Base-by-base conservation (phyloP, 2,329 filamentous ascomycete species). In the Phyllosticta paracitricarpa region DNA sequence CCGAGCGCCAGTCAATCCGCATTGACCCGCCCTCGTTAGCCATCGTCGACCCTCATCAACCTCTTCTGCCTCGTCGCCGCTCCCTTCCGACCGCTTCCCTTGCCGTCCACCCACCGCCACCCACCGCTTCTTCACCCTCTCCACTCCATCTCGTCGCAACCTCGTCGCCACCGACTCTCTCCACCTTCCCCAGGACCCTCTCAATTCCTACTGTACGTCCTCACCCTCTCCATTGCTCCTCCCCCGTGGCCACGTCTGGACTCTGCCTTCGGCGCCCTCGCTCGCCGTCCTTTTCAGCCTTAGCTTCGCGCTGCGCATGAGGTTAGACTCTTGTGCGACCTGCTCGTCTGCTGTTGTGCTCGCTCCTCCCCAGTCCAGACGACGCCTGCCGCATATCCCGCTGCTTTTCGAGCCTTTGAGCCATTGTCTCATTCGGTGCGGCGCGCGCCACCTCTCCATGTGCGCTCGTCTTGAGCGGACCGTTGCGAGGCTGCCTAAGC, bases 391-490 rank as follows among this genome's bases (percentile, higher is more conserved):
- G 28, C 53, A 25, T 58, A 7, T 40, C 35, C 35, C 40, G 24
- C 59, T 33, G 51, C 59, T 58, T 59, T 56, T 54, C 57, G 48
- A 58, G 33, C 56, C 24, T 35, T 53, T 30, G 57, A 56, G 62
- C 57, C 64, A 60, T 62, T 65, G 61, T 63, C 60, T 62, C 63
- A 40, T 59, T 30, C 14, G 65, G 66, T 66, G 65, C 62, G 58
- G 64, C 72, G 70, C 71, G 68, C 71, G 71, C 71, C 70, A 72
- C 71, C 68, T 53, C 14, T 25, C 58, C 58, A 60, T 61, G 55
- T 51, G 51, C 19, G 19, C 25, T 61, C 26, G 35, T 26, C 40
- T 57, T 22, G 12, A 12, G 40, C 33, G 48, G 40, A 54, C 40
- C 40, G 51, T 54, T 59, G 58, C 33, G 52, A 54, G 30, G 51